These are phyloP conservation scores for Exophiala aquamarina DNA, from an alignment of 2,329 filamentous ascomycete genomes.

Conservation along the genomic window DNA sequence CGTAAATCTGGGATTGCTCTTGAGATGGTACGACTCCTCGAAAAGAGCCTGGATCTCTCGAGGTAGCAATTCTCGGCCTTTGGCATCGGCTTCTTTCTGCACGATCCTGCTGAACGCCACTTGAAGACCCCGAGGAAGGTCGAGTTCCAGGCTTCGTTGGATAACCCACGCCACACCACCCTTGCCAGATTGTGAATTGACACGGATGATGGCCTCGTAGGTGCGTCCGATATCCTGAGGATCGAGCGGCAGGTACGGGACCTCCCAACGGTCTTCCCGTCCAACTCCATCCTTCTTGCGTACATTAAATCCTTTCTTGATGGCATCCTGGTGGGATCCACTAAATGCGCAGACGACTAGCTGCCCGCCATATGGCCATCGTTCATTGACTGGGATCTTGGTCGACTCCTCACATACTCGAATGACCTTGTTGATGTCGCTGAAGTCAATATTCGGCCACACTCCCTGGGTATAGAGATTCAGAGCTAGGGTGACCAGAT, in stretches of 20 bases:
- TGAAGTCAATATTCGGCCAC: conserved; percentile 83
- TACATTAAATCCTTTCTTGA: conserved; percentile 78
- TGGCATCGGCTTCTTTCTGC: conserved; percentile 74
- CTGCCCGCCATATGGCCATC: conserved; percentile 86
- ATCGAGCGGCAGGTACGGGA: conserved; percentile 91
- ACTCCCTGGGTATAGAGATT: conserved; percentile 96
- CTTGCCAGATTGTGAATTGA: conserved; percentile 96
- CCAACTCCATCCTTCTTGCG: conserved; percentile 62
- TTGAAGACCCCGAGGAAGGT: conserved; percentile 88
- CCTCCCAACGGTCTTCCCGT: conserved; percentile 71
- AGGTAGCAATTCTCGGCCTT: conserved; percentile 80
- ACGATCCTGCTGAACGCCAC: conserved; percentile 87
- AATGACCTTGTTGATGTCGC: conserved; percentile 81
- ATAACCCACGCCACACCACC: conserved; percentile 95
- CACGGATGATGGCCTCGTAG: conserved; percentile 97
- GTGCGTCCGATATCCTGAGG: conserved; percentile 90
- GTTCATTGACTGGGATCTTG: conserved; percentile 89
- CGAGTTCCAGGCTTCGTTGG: conserved; percentile 81
- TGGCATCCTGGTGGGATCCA: conserved; percentile 91
- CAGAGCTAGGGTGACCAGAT: conserved; percentile 85
- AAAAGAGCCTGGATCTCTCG: conserved; percentile 86
- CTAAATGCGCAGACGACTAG: conserved; percentile 92
- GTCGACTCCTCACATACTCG: conserved; percentile 88
- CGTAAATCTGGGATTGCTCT: conserved; percentile 78
- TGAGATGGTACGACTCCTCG: conserved; percentile 81